Conservation (phyloP, 2,329 filamentous ascomycete species). For the Cladophialophora chaetospira region DNA sequence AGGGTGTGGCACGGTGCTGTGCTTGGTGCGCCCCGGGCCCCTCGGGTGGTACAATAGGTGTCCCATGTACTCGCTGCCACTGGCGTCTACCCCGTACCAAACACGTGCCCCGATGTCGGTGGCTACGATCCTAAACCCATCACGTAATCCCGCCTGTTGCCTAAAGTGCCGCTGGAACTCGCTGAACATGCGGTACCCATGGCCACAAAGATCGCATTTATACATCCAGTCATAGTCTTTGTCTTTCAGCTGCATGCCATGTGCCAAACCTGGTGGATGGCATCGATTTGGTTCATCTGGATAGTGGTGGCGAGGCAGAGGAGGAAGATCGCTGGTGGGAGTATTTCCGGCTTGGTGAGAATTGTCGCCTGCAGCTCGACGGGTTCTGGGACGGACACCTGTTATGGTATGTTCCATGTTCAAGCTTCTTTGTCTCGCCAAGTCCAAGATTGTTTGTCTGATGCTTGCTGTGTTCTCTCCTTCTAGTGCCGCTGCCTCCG, state of each 20-base stretch:
- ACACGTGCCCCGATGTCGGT: neutral
- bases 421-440: too few species aligned
- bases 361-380: neutral
- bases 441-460: too few species aligned
- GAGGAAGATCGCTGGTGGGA: neutral
- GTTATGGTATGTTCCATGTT: too few species aligned
- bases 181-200: neutral
- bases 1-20: neutral
- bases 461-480: too few species aligned
- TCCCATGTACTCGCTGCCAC: constrained; percentile 5
- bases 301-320: neutral
- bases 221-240: neutral
- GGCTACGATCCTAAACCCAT: constrained; percentile 1
- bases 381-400: too few species aligned
- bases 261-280: neutral
- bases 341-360: neutral
- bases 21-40: neutral
- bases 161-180: constrained; percentile 1
- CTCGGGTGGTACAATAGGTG: neutral
- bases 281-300: neutral
- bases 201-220: constrained; percentile 3
- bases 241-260: neutral
- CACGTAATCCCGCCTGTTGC: neutral
- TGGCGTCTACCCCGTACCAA: constrained; percentile 1
- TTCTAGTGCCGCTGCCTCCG: too few species aligned